Base-by-base conservation (phyloP, 2,329 filamentous ascomycete genomes). In the Beauveria sp. region DNA sequence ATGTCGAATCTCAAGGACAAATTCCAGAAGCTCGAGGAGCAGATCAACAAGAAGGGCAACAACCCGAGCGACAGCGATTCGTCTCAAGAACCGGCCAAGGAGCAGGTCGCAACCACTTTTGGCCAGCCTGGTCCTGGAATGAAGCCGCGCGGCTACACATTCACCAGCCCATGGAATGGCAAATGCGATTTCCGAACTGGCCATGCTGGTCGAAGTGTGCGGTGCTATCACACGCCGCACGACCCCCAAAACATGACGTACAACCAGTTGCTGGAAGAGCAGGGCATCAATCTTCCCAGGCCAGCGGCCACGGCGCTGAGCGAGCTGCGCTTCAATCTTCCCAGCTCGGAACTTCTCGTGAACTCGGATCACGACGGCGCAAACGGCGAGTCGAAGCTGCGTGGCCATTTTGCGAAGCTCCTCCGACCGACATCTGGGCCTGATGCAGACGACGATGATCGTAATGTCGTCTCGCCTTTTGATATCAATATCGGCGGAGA, bases 301-400 rank as follows among this genome's bases (percentile, higher is more conserved):
- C 78, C 63, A 68, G 79, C 67, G 14, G 67, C 70, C 6, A 77
- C 80, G 20, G 63, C 77, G 1, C 84, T 96, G 28, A 96, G 91
- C 72, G 93, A 97, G 73, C 78, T 97, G 62, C 86, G 92, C 20
- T 97, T 96, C 79, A 96, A 96, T 70, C 82, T 96, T 0, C 92
- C 91, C 1, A 84, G 81, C 54, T 71, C 75, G 18, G 79, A 84
- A 37, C 41, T 40, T 14, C 61, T 83, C 3, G 77, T 83, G 52
- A 69, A 71, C 20, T 69, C 74, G 2, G 71, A 72, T 41, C 72
- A 73, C 7, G 69, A 72, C 70, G 67, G 8, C 48, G 55, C 61
- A 63, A 64, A 58, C 64, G 68, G 50, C 65, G 67, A 59, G 48
- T 59, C 57, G 59, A 72, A 73, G 34, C 66, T 73, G 22, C 76